A percentile compares a stretch with the other conserved stretches of the same genome.
phyloP scores from a whole-genome alignment of 208 protist genomes.

The Novymonas esmeraldas region DNA sequence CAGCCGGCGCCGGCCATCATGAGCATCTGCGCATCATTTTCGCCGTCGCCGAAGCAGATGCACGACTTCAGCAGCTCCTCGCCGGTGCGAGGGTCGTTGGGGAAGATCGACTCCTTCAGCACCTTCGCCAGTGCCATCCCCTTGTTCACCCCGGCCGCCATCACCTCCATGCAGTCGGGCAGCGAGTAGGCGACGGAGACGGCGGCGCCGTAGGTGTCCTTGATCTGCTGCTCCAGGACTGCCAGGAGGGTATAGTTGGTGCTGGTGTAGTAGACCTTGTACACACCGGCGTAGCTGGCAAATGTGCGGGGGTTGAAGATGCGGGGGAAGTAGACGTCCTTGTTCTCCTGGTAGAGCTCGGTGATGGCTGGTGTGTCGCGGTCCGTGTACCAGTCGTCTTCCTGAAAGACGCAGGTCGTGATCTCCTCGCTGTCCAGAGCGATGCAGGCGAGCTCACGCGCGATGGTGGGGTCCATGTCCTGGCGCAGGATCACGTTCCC shows the following conservation, averaged over 20 bases:
- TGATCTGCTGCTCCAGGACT: constrained; percentile 18
- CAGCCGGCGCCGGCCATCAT: constrained; percentile 34
- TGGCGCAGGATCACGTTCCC: constrained; percentile 37
- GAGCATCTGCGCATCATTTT: constrained; percentile 54
- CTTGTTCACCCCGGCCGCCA: constrained; percentile 48
- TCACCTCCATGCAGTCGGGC: constrained; percentile 52
- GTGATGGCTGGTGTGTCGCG: constrained; percentile 28
- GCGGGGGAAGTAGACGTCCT: constrained; percentile 32
- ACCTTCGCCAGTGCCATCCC: constrained; percentile 21
- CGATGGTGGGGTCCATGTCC: constrained; percentile 35
- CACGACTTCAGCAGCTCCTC: constrained; percentile 35
- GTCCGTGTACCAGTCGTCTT: constrained; percentile 37
- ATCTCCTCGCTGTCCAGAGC: constrained; percentile 20
- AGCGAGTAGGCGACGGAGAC: constrained; percentile 30
- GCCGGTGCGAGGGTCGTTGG: constrained; percentile 8
- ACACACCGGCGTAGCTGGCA: constrained; percentile 34
- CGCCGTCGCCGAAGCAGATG: constrained; percentile 56
- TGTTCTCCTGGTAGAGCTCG: constrained; percentile 41
- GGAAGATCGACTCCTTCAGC: constrained; percentile 30
- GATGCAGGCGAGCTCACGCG: constrained; percentile 31
- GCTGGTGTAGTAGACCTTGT: constrained; percentile 48
- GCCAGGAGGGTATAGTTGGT: constrained; percentile 9
- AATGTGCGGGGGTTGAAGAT: constrained; percentile 28
- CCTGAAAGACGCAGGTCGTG: constrained; percentile 46
- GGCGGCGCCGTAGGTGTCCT: constrained; percentile 9